Base-by-base conservation (phyloP, 1,284 basidiomycete species). In the Sporisorium iseilematis-ciliati region DNA sequence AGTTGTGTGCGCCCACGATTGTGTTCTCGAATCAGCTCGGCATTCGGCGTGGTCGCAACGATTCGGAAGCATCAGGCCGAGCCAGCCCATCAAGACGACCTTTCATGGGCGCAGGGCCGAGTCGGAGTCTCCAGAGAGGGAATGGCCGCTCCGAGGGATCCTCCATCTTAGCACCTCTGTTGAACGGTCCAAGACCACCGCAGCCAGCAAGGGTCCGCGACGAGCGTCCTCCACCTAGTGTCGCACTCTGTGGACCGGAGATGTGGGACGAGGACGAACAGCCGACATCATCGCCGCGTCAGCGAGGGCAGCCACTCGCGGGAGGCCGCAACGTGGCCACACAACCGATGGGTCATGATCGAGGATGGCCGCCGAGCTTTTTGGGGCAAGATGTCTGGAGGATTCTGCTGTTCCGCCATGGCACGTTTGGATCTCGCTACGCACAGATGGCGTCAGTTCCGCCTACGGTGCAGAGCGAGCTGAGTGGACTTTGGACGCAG, bases 1-100 rank as follows among this genome's bases (percentile, higher is more conserved):
- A 55, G 51, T 35, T 75, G 33, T 75, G 72, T 41, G 49, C 54
- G 2, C 72, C 72, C 5, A 75, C 72, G 1, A 60, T 75, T 18
- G 55, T 75, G 14, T 75, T 75, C 38, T 65, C 72, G 2, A 75
- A 69, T n/a, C 72, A 75, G 40, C 57, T 75, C 11, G 63, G 62
- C n/a, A 57, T 75, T 7, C 58, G 66, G 4, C 46, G 63, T 18
- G 53, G 40, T 18, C 58, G 56, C 10, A 46, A 55, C 26, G 72
- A 69, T 20, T 20, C 33, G 2, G 54, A 61, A 6, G 57, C 50
- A 5, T 45, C 55, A 2, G 59, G 58, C 4, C 42, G 67, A 35
- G 23, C 53, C 16, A 65, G 57, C 45, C 57, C 62, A 10, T 41
- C 57, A 1, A 54, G 62, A n/a, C 35, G 56, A 8, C 20, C 50